These are phyloP conservation scores for Amanita subjunquillea DNA, from an alignment of 768 basidiomycete genomes.

Conservation along the genomic window DNA sequence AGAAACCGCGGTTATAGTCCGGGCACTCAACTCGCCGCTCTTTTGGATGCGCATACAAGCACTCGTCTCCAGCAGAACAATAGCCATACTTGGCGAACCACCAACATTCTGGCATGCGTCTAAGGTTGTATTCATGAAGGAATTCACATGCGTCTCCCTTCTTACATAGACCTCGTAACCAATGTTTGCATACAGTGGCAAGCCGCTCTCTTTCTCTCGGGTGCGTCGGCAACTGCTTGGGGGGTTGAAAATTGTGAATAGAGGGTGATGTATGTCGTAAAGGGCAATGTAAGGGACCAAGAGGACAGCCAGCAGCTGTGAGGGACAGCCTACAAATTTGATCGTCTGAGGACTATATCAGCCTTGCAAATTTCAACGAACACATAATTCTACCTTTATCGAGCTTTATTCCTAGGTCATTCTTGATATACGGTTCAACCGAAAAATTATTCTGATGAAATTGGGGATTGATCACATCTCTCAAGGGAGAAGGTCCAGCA, in stretches of 20 bases:
- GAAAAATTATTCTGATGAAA: slow-evolving; percentile 91
- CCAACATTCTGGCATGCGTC: slow-evolving; percentile 98
- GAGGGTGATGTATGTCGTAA: slow-evolving; percentile 88
- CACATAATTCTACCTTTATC: slow-evolving; percentile 65
- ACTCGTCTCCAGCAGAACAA: slow-evolving; percentile 95
- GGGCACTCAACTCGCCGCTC: slow-evolving; percentile 89
- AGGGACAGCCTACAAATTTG: slow-evolving; percentile 88
- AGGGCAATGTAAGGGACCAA: slow-evolving; percentile 88
- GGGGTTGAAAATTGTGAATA: slow-evolving; percentile 80
- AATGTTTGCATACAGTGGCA: slow-evolving; percentile 96
- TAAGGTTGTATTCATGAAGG: slow-evolving; percentile 95
- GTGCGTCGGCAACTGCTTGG: slow-evolving; percentile 72
- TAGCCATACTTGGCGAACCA: slow-evolving; percentile 98
- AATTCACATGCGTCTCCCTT: slow-evolving; percentile 98
- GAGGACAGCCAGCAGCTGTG: slow-evolving; percentile 77
- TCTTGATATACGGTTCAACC: slow-evolving; percentile 74
- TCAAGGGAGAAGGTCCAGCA: slow-evolving; percentile 44
- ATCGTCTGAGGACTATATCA: slow-evolving; percentile 45
- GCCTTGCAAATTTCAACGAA: slow-evolving; percentile 1
- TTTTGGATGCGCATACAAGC: slow-evolving; percentile 92
- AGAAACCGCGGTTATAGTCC: slow-evolving; percentile 93
- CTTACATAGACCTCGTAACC: slow-evolving; percentile 95
- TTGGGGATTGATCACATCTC: slow-evolving; percentile 75
- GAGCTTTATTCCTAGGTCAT: slow-evolving; percentile 75
- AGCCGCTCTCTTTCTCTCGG: slow-evolving; percentile 76